phyloP scores from a whole-genome alignment of 106 monocot species.

The Allium cepa region DNA sequence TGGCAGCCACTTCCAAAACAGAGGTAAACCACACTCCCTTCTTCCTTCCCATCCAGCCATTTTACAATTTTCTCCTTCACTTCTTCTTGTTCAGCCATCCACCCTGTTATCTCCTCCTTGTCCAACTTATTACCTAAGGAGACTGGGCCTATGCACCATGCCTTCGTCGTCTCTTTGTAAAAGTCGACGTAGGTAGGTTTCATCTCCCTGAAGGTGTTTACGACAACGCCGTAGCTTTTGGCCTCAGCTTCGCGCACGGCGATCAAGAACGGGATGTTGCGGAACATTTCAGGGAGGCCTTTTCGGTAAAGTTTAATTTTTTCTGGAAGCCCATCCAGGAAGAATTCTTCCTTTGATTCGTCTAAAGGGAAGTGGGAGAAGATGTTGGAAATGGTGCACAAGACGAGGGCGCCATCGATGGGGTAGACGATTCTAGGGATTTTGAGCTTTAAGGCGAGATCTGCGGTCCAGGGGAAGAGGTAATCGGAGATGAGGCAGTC shows the following conservation, averaged over 20 bases:
- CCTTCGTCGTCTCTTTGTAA: neutral
- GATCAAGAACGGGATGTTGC: conserved; percentile 4
- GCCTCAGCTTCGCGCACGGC: neutral
- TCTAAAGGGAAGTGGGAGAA: neutral
- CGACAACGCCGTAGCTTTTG: conserved; percentile 3
- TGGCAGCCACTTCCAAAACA: conserved; percentile 17
- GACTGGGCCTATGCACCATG: conserved; percentile 10
- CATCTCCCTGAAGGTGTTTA: neutral
- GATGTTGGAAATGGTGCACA: conserved; percentile 7
- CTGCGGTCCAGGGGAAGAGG: neutral
- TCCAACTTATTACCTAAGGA: neutral
- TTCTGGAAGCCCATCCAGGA: neutral
- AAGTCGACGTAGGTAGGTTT: neutral
- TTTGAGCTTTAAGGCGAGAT: neutral
- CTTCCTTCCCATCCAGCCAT: conserved; percentile 14
- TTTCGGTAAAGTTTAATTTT: neutral
- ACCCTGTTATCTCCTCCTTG: neutral
- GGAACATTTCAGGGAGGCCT: neutral
- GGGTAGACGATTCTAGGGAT: conserved; percentile 1
- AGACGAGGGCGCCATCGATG: neutral
- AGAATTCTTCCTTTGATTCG: neutral
- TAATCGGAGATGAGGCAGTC: conserved; percentile 4
- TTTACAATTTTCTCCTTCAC: neutral
- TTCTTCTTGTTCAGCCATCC: conserved; percentile 9
- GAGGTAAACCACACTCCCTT: conserved; percentile 12